These are phyloP conservation scores for Westerdykella ornata DNA, from an alignment of 2,329 filamentous ascomycete genomes.

Conservation along the genomic window DNA sequence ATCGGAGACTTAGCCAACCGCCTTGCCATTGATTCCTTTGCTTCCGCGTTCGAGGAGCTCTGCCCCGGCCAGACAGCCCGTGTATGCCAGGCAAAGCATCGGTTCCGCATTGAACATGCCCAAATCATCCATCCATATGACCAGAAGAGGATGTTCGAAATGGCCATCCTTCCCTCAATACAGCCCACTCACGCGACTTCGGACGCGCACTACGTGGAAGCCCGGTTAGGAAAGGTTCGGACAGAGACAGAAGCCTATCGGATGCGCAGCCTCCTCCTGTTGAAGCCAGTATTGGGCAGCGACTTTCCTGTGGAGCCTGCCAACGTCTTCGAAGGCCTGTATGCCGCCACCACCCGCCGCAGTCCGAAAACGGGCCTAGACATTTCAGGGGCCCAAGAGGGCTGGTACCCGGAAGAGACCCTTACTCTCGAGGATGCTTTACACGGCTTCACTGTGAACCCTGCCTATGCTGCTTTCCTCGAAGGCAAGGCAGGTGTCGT, in stretches of 20 bases:
- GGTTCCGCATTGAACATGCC: slow-evolving; percentile 64
- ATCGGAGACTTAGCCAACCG: slow-evolving; percentile 65
- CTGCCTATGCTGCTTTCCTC: slow-evolving; percentile 54
- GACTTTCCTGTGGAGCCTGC: slow-evolving; percentile 68
- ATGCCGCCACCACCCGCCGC: slow-evolving; percentile 58
- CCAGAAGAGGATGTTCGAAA: slow-evolving; percentile 51
- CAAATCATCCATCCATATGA: slow-evolving; percentile 64
- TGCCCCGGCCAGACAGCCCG: slow-evolving; percentile 42
- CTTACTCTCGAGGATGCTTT: slow-evolving; percentile 55
- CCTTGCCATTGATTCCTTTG: slow-evolving; percentile 57
- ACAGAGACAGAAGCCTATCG: slow-evolving; percentile 56
- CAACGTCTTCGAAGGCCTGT: slow-evolving; percentile 61
- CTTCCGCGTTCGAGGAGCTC: slow-evolving; percentile 48
- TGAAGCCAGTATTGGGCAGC: slow-evolving; percentile 55
- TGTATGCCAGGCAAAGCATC: slow-evolving; percentile 49
- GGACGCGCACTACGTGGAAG: slow-evolving; percentile 61
- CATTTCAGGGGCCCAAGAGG: slow-evolving; percentile 42
- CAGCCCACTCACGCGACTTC: slow-evolving; percentile 67
- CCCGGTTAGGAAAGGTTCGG: slow-evolving; percentile 52
- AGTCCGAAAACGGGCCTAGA: slow-evolving; percentile 47
- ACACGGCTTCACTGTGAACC: slow-evolving; percentile 54
- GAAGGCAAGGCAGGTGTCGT: slow-evolving; percentile 56
- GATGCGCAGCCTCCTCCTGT: slow-evolving; percentile 55
- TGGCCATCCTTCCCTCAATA: slow-evolving; percentile 61
- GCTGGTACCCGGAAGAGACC: slow-evolving; percentile 56